Conservation (phyloP, 2,329 filamentous ascomycete species). For the Monilinia polystroma region DNA sequence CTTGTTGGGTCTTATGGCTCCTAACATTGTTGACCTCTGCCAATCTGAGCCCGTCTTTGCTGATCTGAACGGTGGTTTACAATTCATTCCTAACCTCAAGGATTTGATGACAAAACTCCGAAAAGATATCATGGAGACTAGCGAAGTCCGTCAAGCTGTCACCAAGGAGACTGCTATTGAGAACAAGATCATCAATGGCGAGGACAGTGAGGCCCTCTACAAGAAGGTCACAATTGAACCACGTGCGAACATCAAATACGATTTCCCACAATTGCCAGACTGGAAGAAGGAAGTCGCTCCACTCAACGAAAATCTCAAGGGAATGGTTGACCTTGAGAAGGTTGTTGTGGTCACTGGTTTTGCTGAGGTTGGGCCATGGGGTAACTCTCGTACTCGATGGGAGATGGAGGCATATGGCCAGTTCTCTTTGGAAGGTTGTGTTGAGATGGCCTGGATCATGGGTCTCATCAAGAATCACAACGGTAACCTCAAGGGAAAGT, state of each 20-base stretch:
- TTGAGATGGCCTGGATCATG: slow-evolving; percentile 99
- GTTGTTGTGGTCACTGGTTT: slow-evolving; percentile 98
- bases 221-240: slow-evolving; percentile 92
- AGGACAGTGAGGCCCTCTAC: slow-evolving; percentile 87
- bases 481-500: slow-evolving; percentile 90
- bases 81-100: slow-evolving; percentile 96
- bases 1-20: slow-evolving; percentile 91
- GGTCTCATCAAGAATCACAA: slow-evolving; percentile 99
- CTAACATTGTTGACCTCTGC: slow-evolving; percentile 90
- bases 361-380: slow-evolving; percentile 94
- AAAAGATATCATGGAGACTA: slow-evolving; percentile 92
- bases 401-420: slow-evolving; percentile 98
- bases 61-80: slow-evolving; percentile 94
- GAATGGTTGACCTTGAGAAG: slow-evolving; percentile 98
- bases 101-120: slow-evolving; percentile 89
- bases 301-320: slow-evolving; percentile 83
- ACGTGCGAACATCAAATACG: slow-evolving; percentile 96
- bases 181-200: slow-evolving; percentile 95
- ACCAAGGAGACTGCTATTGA: slow-evolving; percentile 95
- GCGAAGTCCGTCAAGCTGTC: slow-evolving; percentile 88
- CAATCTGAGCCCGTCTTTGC: slow-evolving; percentile 95
- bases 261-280: slow-evolving; percentile 86
- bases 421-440: slow-evolving; percentile 95
- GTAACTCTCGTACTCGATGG: slow-evolving; percentile 96
- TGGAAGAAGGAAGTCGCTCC: slow-evolving; percentile 91